Conservation (phyloP, 371 early-diverging fungal genomes). For the Choanephora cucurbitarum region DNA sequence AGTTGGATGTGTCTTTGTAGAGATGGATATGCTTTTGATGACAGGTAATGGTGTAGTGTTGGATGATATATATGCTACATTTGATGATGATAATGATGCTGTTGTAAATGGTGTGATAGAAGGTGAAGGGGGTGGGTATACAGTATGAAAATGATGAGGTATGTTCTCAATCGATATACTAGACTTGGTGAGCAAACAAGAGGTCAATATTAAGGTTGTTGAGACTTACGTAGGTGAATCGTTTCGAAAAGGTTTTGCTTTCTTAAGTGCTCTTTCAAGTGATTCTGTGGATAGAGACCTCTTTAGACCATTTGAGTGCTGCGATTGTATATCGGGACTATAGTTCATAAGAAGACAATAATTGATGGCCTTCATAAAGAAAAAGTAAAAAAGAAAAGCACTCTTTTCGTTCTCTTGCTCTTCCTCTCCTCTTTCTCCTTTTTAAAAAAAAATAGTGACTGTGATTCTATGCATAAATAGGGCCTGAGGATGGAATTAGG, state of each 20-base stretch:
- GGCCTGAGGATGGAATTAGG: too few relatives aligned
- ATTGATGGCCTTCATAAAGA: not conserved
- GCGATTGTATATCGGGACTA: too few relatives aligned
- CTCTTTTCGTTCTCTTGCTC: too few relatives aligned
- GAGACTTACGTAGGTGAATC: not conserved
- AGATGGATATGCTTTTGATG: slow-evolving; percentile 14
- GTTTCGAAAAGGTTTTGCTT: slow-evolving; percentile 12
- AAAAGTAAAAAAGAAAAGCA: not conserved
- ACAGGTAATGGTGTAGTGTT: not conserved
- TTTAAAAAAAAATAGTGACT: too few relatives aligned
- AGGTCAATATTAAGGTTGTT: too few relatives aligned
- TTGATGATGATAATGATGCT: too few relatives aligned
- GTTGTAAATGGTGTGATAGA: not conserved
- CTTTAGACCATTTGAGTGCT: slow-evolving; percentile 9
- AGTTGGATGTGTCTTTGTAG: slow-evolving; percentile 18
- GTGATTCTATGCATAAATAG: too few relatives aligned
- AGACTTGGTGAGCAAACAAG: too few relatives aligned
- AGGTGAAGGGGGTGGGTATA: not conserved
- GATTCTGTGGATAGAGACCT: slow-evolving; percentile 25
- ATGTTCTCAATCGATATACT: too few relatives aligned
- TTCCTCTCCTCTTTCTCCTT: too few relatives aligned
- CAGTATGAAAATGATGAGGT: not conserved
- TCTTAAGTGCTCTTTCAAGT: slow-evolving; percentile 16
- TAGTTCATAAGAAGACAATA: not conserved
- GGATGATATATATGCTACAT: not conserved